A percentile compares a stretch with the other conserved stretches of the same genome.
These are phyloP conservation scores for Camillea tinctor DNA, from an alignment of 2,329 filamentous ascomycete genomes.

Conservation along the genomic window DNA sequence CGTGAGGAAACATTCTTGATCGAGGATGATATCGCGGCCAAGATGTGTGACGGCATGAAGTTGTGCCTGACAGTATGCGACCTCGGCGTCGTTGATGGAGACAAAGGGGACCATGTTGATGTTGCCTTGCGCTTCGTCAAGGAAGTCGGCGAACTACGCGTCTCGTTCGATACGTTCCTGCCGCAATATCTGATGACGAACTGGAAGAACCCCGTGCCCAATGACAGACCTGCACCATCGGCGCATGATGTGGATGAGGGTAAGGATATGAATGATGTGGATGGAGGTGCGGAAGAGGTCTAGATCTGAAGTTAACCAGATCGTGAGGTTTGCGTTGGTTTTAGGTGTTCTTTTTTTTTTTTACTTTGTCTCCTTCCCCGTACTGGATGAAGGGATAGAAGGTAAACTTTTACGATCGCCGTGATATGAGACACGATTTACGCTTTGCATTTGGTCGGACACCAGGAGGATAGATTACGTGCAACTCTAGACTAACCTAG, in stretches of 20 bases:
- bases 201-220: slow-evolving; percentile 57
- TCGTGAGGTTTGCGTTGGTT: too few species aligned
- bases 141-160: slow-evolving; percentile 51
- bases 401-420: too few species aligned
- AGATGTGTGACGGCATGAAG: slow-evolving; percentile 65
- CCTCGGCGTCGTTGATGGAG: slow-evolving; percentile 49
- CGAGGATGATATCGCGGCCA: slow-evolving; percentile 54
- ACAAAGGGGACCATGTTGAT: too few species aligned
- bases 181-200: slow-evolving; percentile 67
- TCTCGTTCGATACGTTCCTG: slow-evolving; percentile 63
- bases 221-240: slow-evolving; percentile 46
- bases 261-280: slow-evolving; percentile 13
- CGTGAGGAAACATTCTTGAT: slow-evolving; percentile 56
- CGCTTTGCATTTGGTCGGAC: too few species aligned
- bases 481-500: too few species aligned
- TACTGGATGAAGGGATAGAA: too few species aligned
- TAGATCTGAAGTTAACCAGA: neutral
- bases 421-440: too few species aligned
- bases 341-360: too few species aligned
- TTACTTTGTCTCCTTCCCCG: too few species aligned
- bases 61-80: slow-evolving; percentile 54
- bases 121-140: slow-evolving; percentile 61
- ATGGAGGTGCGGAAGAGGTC: neutral
- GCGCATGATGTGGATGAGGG: slow-evolving; percentile 37
- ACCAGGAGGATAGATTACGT: too few species aligned